Percentiles rank a stretch among this genome's conserved stretches.
phyloP scores from a whole-genome alignment of 441 rosid genomes.

The Eutrema salsugineum region DNA sequence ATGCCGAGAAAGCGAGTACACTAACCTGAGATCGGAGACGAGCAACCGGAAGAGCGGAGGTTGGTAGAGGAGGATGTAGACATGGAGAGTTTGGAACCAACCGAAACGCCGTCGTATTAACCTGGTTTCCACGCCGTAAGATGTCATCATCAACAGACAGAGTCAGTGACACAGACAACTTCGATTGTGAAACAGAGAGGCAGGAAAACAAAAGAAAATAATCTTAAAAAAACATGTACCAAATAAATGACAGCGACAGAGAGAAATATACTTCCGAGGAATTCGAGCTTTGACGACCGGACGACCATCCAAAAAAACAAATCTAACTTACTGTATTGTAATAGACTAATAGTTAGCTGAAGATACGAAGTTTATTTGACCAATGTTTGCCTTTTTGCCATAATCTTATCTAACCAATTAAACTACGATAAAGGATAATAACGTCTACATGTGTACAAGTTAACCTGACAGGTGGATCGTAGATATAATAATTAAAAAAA shows the following conservation, averaged over 20 bases:
- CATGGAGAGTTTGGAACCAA: slow-evolving; percentile 19
- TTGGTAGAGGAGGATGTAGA: slow-evolving; percentile 9
- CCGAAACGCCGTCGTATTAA: slow-evolving; percentile 21
- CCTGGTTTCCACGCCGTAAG: not conserved
- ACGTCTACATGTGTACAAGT: not conserved
- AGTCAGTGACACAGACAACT: not conserved
- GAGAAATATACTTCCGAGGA: slow-evolving; percentile 4
- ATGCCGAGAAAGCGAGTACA: not conserved
- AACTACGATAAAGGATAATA: not conserved
- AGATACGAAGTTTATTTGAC: not conserved
- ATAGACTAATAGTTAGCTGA: not conserved
- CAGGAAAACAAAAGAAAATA: not conserved
- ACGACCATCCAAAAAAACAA: not conserved
- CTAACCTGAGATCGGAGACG: slow-evolving; percentile 23
- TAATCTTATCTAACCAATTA: not conserved
- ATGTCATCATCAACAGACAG: not conserved
- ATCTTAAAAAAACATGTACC: not conserved
- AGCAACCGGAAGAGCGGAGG: slow-evolving; percentile 15
- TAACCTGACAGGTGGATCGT: not conserved
- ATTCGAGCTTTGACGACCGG: not conserved
- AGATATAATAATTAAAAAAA: not conserved
- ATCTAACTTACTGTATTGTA: not conserved
- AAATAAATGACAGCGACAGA: not conserved
- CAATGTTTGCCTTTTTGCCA: no score
- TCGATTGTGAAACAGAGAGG: not conserved